Conservation (phyloP, 2,329 filamentous ascomycete genomes). For the Colletotrichum tanaceti region DNA sequence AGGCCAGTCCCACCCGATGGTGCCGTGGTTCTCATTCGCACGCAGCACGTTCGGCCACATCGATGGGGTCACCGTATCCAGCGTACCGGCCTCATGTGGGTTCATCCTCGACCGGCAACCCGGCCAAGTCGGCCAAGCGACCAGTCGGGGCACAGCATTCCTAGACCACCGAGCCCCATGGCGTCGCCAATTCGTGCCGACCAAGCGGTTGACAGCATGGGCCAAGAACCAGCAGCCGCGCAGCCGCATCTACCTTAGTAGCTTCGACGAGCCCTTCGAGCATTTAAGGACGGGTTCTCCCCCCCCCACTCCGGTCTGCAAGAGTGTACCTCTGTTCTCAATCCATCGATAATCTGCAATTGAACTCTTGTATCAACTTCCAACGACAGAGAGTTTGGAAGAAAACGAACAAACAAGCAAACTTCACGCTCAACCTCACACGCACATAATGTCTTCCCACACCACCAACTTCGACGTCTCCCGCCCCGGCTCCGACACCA, state of each 20-base stretch:
- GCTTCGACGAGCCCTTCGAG: slow-evolving; percentile 15
- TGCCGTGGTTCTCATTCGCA: slow-evolving; percentile 22
- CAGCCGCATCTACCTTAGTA: slow-evolving; percentile 14
- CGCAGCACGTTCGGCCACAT: slow-evolving; percentile 18
- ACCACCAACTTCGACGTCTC: slow-evolving; percentile 26
- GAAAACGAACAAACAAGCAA: not conserved
- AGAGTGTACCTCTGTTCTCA: not conserved
- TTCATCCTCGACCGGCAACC: slow-evolving; percentile 27
- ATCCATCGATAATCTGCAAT: slow-evolving; percentile 3
- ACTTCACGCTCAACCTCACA: not conserved
- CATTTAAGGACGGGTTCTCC: slow-evolving; percentile 34
- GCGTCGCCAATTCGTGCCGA: slow-evolving; percentile 38
- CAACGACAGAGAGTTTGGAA: too few relatives aligned
- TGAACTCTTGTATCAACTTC: slow-evolving; percentile 19
- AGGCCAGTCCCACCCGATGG: slow-evolving; percentile 32
- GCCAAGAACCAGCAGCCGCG: slow-evolving; percentile 35
- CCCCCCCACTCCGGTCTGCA: slow-evolving; percentile 9
- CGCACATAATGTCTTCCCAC: slow-evolving; percentile 22
- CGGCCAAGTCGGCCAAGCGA: slow-evolving; percentile 37
- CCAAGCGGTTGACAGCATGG: slow-evolving; percentile 29
- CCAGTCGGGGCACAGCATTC: slow-evolving; percentile 40
- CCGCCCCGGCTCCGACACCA: slow-evolving; percentile 35
- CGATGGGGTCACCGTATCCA: slow-evolving; percentile 27
- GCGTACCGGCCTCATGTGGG: slow-evolving; percentile 34
- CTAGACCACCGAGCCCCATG: slow-evolving; percentile 31